phyloP scores from a whole-genome alignment of 257 asterid species.

The Gynochthodes officinalis region DNA sequence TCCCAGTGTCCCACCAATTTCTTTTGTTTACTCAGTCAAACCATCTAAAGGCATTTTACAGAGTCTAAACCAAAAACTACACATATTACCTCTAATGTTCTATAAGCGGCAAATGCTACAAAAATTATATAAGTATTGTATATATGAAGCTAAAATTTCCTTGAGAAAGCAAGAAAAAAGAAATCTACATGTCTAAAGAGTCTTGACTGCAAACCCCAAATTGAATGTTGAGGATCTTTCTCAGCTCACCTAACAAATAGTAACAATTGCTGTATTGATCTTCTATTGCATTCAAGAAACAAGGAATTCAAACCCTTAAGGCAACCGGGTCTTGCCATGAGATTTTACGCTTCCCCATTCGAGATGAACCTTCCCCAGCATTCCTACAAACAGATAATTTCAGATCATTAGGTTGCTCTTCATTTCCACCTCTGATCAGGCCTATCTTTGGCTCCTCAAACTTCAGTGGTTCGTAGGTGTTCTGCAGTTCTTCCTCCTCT shows the following conservation, averaged over 20 bases:
- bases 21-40: background rate
- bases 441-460: constrained; percentile 49
- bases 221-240: background rate
- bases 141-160: constrained; percentile 4
- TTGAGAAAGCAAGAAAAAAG: background rate
- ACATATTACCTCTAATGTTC: background rate
- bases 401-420: constrained; percentile 62
- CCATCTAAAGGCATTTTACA: background rate
- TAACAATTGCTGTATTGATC: background rate
- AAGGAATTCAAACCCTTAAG: constrained; percentile 57
- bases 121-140: background rate
- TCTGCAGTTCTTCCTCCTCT: constrained; percentile 62
- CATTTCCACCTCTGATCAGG: constrained; percentile 43
- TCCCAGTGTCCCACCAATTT: background rate
- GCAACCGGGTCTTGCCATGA: constrained; percentile 96
- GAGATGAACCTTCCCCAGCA: constrained; percentile 65
- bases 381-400: constrained; percentile 68
- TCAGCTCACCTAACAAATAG: background rate
- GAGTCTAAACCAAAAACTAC: background rate
- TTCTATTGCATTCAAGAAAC: background rate
- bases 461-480: constrained; percentile 30
- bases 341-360: constrained; percentile 70
- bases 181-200: background rate
- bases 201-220: background rate
- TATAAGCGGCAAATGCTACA: background rate